These are phyloP conservation scores for Talaromyces sp. DNA, from an alignment of 2,329 filamentous ascomycete genomes.

Conservation along the genomic window DNA sequence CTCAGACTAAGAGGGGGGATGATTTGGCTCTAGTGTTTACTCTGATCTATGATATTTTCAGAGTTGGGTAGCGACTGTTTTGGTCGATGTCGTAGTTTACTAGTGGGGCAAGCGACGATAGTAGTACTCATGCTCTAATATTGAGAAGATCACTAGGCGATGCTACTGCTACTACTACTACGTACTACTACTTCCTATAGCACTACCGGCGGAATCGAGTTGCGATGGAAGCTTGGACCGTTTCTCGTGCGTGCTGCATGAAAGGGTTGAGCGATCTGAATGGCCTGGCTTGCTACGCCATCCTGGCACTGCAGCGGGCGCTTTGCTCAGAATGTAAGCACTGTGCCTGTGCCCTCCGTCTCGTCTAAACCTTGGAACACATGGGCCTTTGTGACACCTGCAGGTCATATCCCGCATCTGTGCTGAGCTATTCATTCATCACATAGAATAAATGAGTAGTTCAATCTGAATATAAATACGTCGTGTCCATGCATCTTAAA, in stretches of 20 bases:
- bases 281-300: slow-evolving; percentile 6
- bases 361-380: background rate
- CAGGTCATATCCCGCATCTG: background rate
- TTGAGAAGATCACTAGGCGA: background rate
- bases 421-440: background rate
- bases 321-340: slow-evolving; percentile 8
- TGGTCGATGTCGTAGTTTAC: background rate
- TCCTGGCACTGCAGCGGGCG: slow-evolving; percentile 11
- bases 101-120: background rate
- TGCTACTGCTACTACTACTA: background rate
- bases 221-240: slow-evolving; percentile 14
- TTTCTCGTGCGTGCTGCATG: slow-evolving; percentile 11
- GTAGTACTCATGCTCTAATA: background rate
- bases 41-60: background rate
- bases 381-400: slow-evolving; percentile 11
- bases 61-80: background rate
- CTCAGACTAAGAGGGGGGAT: slow-evolving; percentile 14
- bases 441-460: background rate
- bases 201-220: background rate
- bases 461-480: background rate
- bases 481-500: background rate
- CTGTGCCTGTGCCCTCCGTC: background rate
- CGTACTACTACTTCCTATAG: background rate
- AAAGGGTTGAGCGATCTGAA: slow-evolving; percentile 25
- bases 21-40: slow-evolving; percentile 11